Conservation (phyloP, 2,329 filamentous ascomycete species). For the Aspergillus ochraceus region DNA sequence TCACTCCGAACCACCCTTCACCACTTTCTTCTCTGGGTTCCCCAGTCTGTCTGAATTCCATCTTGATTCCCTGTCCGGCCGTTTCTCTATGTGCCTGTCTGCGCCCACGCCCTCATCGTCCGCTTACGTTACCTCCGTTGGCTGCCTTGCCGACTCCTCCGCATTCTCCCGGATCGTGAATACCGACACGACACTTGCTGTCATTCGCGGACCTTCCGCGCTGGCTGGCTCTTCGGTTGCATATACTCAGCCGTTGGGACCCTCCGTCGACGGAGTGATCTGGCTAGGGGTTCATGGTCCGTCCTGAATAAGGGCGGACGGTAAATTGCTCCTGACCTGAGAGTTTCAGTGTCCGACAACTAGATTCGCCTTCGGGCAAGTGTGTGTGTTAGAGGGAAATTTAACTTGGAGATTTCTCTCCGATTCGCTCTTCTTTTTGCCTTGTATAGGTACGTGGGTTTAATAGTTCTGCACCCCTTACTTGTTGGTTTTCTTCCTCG, state of each 20-base stretch:
- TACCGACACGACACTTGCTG: conserved; percentile 11
- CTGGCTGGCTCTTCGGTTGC: conserved; percentile 16
- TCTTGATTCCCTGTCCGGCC: neutral
- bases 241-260: conserved; percentile 22
- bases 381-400: neutral
- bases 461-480: neutral
- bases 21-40: neutral
- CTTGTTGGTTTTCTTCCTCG: neutral
- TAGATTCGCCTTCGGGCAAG: neutral
- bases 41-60: neutral
- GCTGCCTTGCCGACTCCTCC: conserved; percentile 26
- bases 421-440: neutral
- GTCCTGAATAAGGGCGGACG: conserved; percentile 55
- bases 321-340: conserved; percentile 38
- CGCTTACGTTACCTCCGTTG: conserved; percentile 27
- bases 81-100: conserved; percentile 41
- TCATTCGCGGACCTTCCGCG: conserved; percentile 16
- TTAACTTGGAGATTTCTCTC: neutral
- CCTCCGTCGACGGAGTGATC: conserved; percentile 35
- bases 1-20: conserved; percentile 3
- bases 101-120: conserved; percentile 29
- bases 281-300: conserved; percentile 52
- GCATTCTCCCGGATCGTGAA: conserved; percentile 16
- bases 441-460: neutral
- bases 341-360: conserved; percentile 2